Base-by-base conservation (phyloP, 306 rosid species). In the Pyrus pyrifolia region DNA sequence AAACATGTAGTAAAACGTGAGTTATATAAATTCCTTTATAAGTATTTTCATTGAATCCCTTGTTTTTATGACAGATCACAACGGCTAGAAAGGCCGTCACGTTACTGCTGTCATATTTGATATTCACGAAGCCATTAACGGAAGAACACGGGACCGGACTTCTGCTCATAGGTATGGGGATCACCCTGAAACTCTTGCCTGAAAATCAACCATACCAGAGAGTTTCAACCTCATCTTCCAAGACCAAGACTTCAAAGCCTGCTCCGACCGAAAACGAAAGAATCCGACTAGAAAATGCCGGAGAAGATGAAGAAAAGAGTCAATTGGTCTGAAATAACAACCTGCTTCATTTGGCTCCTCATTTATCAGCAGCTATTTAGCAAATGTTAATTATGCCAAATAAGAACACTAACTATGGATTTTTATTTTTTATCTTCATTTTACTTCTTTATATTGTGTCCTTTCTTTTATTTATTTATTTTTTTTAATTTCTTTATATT, bases 81-180 rank as follows among this genome's bases (percentile, higher is more conserved):
- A 93, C 98, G 11, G 98, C 98, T 53, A 93, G 98, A 70, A 93
- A 93, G 81, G 98, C 96, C 35, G 93, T 93, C 82, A 91, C 97
- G 70, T 85, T 93, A 83, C 74, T 93, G 66, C 74, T 93, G 23
- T 93, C 98, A 35, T 93, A 93, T 85, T 21, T 93, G 90, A 87
- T 93, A 85, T 93, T 93, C 73, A 93, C 98, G 86, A 91, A 93
- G 81, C 98, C 98, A 83, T 85, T 93, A 52, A 93, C 97, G 11
- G 97, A 91, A 76, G 96, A 91, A 46, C 98, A 91, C 79, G 98
- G 93, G 42, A 88, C 91, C 57, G 98, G 98, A 25, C 90, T 93
- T 19, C 65, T 93, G 52, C 93, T 90, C 29, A 91, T 93, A 73
- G 97, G 86, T 6, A 93, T 93, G 98, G 98, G 98, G 19, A 93